Evolutionary conservation across 1,284 basidiomycete genomes (phyloP), one percentile per base, ranked within the genome.

Genomic region (Pulveroboletus sp.): DNA sequence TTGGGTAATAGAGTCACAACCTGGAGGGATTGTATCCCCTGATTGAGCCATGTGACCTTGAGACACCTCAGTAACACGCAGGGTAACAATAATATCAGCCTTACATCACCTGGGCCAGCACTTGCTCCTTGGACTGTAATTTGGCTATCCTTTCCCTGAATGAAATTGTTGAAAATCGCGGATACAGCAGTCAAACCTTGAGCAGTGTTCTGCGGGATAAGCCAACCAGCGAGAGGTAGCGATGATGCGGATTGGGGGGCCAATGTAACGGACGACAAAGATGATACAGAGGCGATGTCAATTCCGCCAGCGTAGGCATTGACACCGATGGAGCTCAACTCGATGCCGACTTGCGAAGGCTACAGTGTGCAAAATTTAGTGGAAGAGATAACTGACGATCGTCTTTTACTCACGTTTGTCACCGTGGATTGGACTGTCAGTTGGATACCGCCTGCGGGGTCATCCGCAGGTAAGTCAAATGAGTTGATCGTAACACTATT

Each of bases 301-400:
- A 79, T 76, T 39, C 76, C 72, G 47, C 78, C 77, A 52, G 80
- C 78, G 60, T 76, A 83, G 16, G 83, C 83, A 54, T 81, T 76
- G 70, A 89, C 88, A 9, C 78, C 80, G 57, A 91, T 80, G 7
- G 80, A 79, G 54, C 78, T 81, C 13, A 91, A 75, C 58, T 82
- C 73, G 16, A 92, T 83, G 53, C 89, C 90, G 45, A 91, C 86
- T 78, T 90, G 88, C 6, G 89, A 86, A 26, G 89, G 89, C 83
- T 86, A 56, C 12, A 37, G 3, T 16, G 19, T 24, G 45, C 45
- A 29, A 12, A 52, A 39, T 21, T 57, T 21, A 60, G 55, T 40
- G 50, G n/a, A n/a, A 48, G 21, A 35, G 17, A 26, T 43, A 36
- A 32, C 59, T 21, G 10, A 19, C 15, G 50, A 10, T 40, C 21